Conservation (phyloP, 73 alveolate species). For the Uronychia binucleata region DNA sequence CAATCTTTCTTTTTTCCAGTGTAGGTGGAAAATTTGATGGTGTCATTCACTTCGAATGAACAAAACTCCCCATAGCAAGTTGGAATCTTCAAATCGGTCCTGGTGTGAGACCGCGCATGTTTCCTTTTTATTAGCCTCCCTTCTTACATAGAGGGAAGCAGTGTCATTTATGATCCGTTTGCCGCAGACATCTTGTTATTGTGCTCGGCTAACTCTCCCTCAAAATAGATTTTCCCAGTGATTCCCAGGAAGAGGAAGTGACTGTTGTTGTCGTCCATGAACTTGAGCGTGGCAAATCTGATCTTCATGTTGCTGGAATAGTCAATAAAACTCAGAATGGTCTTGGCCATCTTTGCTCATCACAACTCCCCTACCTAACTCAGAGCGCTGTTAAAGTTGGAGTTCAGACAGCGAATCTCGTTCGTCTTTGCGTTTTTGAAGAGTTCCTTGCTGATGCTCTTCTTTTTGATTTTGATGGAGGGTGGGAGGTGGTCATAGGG, state of each 20-base stretch:
- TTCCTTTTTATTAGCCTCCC: not conserved
- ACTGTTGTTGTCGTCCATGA: not conserved
- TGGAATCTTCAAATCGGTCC: not conserved
- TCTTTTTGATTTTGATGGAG: not conserved
- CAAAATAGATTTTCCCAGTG: not conserved
- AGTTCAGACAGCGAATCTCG: not conserved
- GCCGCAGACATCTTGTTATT: not conserved
- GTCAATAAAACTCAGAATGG: not conserved
- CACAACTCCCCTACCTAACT: not conserved
- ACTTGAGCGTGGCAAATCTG: not conserved
- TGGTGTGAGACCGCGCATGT: not conserved
- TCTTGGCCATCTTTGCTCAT: not conserved
- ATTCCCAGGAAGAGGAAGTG: not conserved
- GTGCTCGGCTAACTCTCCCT: not conserved
- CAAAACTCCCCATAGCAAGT: slow-evolving; percentile 42
- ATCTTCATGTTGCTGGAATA: not conserved
- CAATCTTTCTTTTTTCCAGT: slow-evolving; percentile 51
- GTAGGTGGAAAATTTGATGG: slow-evolving; percentile 22
- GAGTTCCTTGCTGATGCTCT: slow-evolving; percentile 6
- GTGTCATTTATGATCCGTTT: no score
- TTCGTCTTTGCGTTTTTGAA: not conserved
- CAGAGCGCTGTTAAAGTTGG: not conserved
- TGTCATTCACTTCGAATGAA: slow-evolving; percentile 24
- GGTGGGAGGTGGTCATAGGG: slow-evolving; percentile 5
- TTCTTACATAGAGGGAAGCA: not conserved